Percentiles rank a stretch among this genome's conserved stretches.
Conservation (phyloP, 2,329 filamentous ascomycete species). For the Penicillium expansum region DNA sequence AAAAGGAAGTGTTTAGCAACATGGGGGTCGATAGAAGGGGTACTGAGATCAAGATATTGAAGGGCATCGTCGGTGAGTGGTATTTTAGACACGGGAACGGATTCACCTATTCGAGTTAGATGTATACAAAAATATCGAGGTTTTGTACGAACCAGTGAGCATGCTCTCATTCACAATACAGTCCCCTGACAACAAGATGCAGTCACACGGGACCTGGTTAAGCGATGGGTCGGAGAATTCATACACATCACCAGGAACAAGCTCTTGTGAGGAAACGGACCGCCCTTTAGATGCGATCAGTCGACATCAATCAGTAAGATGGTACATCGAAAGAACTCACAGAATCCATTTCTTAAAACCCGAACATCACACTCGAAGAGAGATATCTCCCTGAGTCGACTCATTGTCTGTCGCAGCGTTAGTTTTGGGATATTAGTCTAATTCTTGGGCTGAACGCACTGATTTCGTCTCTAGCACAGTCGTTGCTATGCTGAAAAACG, state of each 20-base stretch:
- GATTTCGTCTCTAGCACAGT: conserved; percentile 87
- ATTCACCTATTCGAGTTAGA: conserved; percentile 63
- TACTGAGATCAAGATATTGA: conserved; percentile 70
- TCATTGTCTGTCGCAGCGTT: conserved; percentile 66
- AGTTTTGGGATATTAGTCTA: conserved; percentile 14
- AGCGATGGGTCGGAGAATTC: conserved; percentile 93
- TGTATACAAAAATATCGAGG: background rate
- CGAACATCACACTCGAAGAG: conserved; percentile 93
- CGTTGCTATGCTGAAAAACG: conserved; percentile 82
- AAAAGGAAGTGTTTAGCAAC: conserved; percentile 89
- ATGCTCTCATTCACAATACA: conserved; percentile 99
- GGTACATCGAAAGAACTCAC: conserved; percentile 48
- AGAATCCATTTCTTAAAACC: conserved; percentile 91
- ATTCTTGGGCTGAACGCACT: conserved; percentile 47
- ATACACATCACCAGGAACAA: conserved; percentile 94
- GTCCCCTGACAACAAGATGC: conserved; percentile 84
- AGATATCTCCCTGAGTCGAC: conserved; percentile 82
- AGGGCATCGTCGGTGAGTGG: conserved; percentile 79
- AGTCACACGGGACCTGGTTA: conserved; percentile 86
- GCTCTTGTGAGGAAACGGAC: conserved; percentile 77
- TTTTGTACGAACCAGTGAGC: conserved; percentile 66
- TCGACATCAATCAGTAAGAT: background rate
- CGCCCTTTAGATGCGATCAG: conserved; percentile 59
- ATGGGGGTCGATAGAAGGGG: conserved; percentile 77
- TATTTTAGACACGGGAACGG: conserved; percentile 90